A percentile compares a stretch with the other conserved stretches of the same genome.
Conservation (phyloP, 768 basidiomycete genomes). For the Suillus hirtellus region DNA sequence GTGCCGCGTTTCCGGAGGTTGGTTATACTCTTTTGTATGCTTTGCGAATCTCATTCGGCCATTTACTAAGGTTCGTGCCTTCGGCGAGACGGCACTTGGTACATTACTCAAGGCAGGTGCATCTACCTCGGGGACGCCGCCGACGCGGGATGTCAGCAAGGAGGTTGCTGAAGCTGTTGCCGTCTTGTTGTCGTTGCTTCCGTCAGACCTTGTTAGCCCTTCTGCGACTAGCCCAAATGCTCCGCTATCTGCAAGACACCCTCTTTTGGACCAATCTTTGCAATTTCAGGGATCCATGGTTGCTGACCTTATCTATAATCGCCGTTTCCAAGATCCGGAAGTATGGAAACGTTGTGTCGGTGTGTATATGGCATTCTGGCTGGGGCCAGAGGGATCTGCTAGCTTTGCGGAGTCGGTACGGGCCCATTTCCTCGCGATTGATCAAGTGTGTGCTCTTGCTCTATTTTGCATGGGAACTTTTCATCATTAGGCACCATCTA, state of each 20-base stretch:
- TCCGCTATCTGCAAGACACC: constrained; percentile 52
- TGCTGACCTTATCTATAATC: constrained; percentile 69
- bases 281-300: constrained; percentile 74
- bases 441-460: constrained; percentile 49
- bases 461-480: constrained; percentile 4
- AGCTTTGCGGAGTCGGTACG: constrained; percentile 66
- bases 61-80: constrained; percentile 76
- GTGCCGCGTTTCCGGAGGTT: constrained; percentile 95
- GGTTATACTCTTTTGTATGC: constrained; percentile 21
- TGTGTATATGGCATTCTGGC: constrained; percentile 71
- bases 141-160: constrained; percentile 66
- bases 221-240: constrained; percentile 49
- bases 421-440: constrained; percentile 73
- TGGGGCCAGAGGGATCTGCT: constrained; percentile 47
- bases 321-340: constrained; percentile 52
- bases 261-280: constrained; percentile 60
- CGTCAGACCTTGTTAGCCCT: constrained; percentile 42
- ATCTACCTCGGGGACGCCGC: constrained; percentile 67
- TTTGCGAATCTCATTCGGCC: constrained; percentile 16
- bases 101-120: constrained; percentile 85
- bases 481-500: constrained; percentile 29
- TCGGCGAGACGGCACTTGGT: constrained; percentile 78
- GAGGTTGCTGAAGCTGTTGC: constrained; percentile 60
- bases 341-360: constrained; percentile 74
- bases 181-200: constrained; percentile 61